Conservation (phyloP, 1,139 yeast species). For the Lodderomyces theae region DNA sequence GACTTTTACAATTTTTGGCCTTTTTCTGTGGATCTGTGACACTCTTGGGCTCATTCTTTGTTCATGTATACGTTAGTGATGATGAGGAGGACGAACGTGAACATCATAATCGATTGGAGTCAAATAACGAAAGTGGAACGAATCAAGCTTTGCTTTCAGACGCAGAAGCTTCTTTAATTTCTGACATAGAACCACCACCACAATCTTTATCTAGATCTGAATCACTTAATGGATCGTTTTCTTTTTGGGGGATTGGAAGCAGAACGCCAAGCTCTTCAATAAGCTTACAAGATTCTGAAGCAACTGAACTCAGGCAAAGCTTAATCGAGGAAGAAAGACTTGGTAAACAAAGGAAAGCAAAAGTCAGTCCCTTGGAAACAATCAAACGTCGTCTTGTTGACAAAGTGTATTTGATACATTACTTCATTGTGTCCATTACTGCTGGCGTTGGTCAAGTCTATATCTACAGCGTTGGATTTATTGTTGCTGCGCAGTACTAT, state of each 20-base stretch:
- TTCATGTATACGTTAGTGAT: slow-evolving; percentile 30
- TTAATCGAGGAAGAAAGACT: slow-evolving; percentile 3
- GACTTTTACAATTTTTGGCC: slow-evolving; percentile 35
- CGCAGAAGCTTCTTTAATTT: slow-evolving; percentile 12
- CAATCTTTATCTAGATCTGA: slow-evolving; percentile 13
- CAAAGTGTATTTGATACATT: slow-evolving; percentile 33
- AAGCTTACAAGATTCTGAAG: slow-evolving; percentile 16
- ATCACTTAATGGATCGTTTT: slow-evolving; percentile 33
- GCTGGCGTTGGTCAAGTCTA: slow-evolving; percentile 45
- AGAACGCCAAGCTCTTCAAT: slow-evolving; percentile 26
- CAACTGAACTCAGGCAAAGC: slow-evolving; percentile 6
- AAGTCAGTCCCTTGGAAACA: slow-evolving; percentile 22
- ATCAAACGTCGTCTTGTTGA: slow-evolving; percentile 24
- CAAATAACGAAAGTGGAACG: not conserved
- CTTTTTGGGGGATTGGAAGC: slow-evolving; percentile 35
- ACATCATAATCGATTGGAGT: slow-evolving; percentile 7
- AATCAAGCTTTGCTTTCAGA: slow-evolving; percentile 4
- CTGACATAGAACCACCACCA: slow-evolving; percentile 10
- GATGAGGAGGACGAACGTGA: slow-evolving; percentile 18
- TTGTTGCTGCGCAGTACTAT: slow-evolving; percentile 40
- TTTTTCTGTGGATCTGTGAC: slow-evolving; percentile 36
- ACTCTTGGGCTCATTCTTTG: slow-evolving; percentile 38
- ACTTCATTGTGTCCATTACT: slow-evolving; percentile 31
- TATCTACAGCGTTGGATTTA: slow-evolving; percentile 44
- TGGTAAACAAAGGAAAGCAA: not conserved